phyloP scores from a whole-genome alignment of 2,329 filamentous ascomycete genomes.

The Curvularia sp. region DNA sequence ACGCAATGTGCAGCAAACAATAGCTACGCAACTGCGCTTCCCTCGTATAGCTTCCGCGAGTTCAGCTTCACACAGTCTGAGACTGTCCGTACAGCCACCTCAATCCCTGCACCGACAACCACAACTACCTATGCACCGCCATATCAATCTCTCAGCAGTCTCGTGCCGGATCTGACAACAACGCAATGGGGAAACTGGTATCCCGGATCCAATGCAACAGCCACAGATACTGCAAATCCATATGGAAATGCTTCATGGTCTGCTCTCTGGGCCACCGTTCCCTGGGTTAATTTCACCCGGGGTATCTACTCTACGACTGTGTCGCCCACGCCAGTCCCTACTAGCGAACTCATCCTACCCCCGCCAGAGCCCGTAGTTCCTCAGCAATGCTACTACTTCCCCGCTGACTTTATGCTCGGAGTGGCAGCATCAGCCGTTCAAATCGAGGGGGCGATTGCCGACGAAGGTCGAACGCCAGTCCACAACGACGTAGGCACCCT shows the following conservation, averaged over 20 bases:
- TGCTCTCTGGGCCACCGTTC: slow-evolving; percentile 46
- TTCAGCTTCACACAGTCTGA: slow-evolving; percentile 51
- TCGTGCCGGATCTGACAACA: slow-evolving; percentile 48
- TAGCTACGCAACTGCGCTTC: slow-evolving; percentile 37
- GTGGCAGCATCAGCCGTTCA: slow-evolving; percentile 39
- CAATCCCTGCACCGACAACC: slow-evolving; percentile 41
- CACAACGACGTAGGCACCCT: slow-evolving; percentile 29
- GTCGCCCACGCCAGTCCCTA: slow-evolving; percentile 62
- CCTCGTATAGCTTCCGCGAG: slow-evolving; percentile 40
- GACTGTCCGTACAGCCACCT: slow-evolving; percentile 50
- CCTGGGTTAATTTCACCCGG: slow-evolving; percentile 47
- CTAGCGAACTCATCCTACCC: slow-evolving; percentile 62
- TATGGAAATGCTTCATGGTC: slow-evolving; percentile 53
- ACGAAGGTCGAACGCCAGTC: slow-evolving; percentile 37
- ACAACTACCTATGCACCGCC: slow-evolving; percentile 48
- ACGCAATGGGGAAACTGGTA: slow-evolving; percentile 55
- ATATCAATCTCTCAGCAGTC: slow-evolving; percentile 44
- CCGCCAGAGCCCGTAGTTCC: slow-evolving; percentile 60
- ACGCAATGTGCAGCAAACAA: slow-evolving; percentile 38
- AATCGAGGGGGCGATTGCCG: slow-evolving; percentile 43
- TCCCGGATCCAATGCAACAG: slow-evolving; percentile 42
- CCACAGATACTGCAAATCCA: slow-evolving; percentile 45
- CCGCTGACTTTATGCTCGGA: slow-evolving; percentile 53
- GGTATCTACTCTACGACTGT: slow-evolving; percentile 60
- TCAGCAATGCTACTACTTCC: slow-evolving; percentile 59